Base-by-base conservation (phyloP, 352 stramenopile species). In the Pythium brassicae region DNA sequence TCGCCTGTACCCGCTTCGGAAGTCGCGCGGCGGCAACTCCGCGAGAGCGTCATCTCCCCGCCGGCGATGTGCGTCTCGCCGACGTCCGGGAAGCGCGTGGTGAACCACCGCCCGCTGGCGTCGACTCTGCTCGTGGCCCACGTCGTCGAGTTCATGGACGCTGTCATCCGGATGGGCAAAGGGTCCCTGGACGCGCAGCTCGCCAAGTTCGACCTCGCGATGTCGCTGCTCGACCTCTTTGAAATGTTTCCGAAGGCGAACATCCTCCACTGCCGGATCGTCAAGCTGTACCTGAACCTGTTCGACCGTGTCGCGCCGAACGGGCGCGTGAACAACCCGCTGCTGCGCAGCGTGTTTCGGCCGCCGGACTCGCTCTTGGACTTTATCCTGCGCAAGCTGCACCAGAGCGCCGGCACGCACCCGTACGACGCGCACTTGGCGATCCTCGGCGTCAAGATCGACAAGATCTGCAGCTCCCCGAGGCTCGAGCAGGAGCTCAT, bases 361-460 rank as follows among this genome's bases (percentile, higher is more conserved):
- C 83, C 76, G 0, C 81, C 78, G 2, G 72, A 83, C 53, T 89
- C 78, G 1, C 69, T 92, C 20, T 59, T 89, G 44, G 69, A 73
- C 25, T 89, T 87, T 25, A 87, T 92, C 50, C 66, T 87, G 60
- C 65, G 70, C 32, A 89, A 89, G 50, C 46, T 92, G 14, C 52
- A 85, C 51, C 57, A 70, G 12, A 89, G 71, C 34, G 57, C 60
- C 9, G 69, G 68, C 20, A 68, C 61, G 8, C 81, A 87, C 43
- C 68, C 71, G 12, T 92, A 88, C 45, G 81, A 89, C 34, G 72
- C 78, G 12, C 81, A 92, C 61, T 55, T 92, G 27, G 72, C 81
- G 17, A 87, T 92, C 37, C 69, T 92, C 39, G 81, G 78, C 2
- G 78, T 92, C 4, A 89, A 89, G 34, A 89, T 92, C 54, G 76